Percentiles rank a stretch among this genome's conserved stretches.
phyloP scores from a whole-genome alignment of 2,329 filamentous ascomycete species.

The Aureobasidium zeae region DNA sequence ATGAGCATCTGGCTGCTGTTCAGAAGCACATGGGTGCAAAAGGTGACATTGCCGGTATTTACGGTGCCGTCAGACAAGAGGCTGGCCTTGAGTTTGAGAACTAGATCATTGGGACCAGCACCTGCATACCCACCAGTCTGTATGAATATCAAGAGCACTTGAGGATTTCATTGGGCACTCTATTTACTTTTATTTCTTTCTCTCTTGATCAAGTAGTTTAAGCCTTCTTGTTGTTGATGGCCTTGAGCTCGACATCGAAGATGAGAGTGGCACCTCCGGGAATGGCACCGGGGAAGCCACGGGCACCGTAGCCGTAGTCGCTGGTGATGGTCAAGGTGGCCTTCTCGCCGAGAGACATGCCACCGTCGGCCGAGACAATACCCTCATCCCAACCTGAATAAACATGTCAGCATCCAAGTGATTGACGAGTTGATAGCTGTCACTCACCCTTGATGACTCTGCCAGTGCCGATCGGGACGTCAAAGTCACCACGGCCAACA shows the following conservation, averaged over 20 bases:
- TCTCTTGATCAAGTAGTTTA: constrained; percentile 20
- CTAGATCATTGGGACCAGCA: too few species aligned
- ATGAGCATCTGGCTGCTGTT: constrained; percentile 59
- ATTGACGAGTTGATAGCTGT: too few species aligned
- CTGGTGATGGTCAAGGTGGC: constrained; percentile 72
- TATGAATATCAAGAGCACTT: not conserved
- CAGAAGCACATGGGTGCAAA: constrained; percentile 59
- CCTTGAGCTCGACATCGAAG: constrained; percentile 66
- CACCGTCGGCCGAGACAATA: constrained; percentile 44
- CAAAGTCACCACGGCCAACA: constrained; percentile 65
- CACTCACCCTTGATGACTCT: constrained; percentile 73
- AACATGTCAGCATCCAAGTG: too few species aligned
- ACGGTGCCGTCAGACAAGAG: constrained; percentile 68
- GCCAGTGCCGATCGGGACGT: constrained; percentile 69
- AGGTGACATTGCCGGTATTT: constrained; percentile 75
- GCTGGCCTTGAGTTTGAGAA: constrained; percentile 63
- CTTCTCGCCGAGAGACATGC: constrained; percentile 89
- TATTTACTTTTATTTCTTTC: too few species aligned
- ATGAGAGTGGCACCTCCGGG: constrained; percentile 65
- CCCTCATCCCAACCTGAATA: constrained; percentile 56
- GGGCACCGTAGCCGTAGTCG: constrained; percentile 56
- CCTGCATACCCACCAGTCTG: too few species aligned
- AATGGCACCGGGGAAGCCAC: constrained; percentile 68
- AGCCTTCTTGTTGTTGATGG: constrained; percentile 45
- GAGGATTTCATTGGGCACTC: too few species aligned